Conservation (phyloP, 2,329 filamentous ascomycete genomes). For the Corynespora cassiicola region DNA sequence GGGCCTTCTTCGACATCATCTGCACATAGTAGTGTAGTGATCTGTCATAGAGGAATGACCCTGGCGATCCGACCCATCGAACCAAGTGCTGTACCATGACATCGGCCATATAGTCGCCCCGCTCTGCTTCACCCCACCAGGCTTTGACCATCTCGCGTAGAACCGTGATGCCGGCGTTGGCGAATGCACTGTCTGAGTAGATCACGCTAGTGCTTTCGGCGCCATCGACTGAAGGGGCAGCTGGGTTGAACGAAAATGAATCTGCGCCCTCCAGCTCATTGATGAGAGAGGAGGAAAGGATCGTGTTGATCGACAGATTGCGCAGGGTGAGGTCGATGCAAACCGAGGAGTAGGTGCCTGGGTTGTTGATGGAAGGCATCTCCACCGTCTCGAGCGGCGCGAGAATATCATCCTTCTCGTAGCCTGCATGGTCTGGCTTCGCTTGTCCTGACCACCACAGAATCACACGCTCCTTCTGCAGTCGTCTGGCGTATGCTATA, state of each 20-base stretch:
- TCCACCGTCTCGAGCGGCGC: conserved; percentile 83
- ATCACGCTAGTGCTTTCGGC: conserved; percentile 72
- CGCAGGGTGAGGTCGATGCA: conserved; percentile 94
- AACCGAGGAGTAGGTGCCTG: conserved; percentile 92
- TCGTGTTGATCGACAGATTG: conserved; percentile 96
- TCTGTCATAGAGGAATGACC: conserved; percentile 93
- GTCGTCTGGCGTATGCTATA: conserved; percentile 86
- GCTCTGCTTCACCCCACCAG: conserved; percentile 96
- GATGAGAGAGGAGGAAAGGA: conserved; percentile 93
- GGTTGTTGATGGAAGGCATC: conserved; percentile 92
- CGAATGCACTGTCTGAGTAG: conserved; percentile 87
- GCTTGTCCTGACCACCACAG: conserved; percentile 94
- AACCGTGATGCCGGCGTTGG: conserved; percentile 88
- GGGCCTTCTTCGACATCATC: conserved; percentile 97
- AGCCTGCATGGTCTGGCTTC: conserved; percentile 91
- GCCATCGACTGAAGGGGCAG: conserved; percentile 66
- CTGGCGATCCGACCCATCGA: conserved; percentile 93
- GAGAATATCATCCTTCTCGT: conserved; percentile 89
- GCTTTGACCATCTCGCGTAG: conserved; percentile 97
- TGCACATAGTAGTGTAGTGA: conserved; percentile 97
- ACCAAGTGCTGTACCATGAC: conserved; percentile 97
- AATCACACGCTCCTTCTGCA: conserved; percentile 91
- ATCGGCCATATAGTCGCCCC: conserved; percentile 92
- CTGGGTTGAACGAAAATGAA: conserved; percentile 83
- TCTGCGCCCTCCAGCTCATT: conserved; percentile 94